Evolutionary conservation across 2,329 filamentous ascomycete species (phyloP).

Genomic region (Hypoxylon sp.): DNA sequence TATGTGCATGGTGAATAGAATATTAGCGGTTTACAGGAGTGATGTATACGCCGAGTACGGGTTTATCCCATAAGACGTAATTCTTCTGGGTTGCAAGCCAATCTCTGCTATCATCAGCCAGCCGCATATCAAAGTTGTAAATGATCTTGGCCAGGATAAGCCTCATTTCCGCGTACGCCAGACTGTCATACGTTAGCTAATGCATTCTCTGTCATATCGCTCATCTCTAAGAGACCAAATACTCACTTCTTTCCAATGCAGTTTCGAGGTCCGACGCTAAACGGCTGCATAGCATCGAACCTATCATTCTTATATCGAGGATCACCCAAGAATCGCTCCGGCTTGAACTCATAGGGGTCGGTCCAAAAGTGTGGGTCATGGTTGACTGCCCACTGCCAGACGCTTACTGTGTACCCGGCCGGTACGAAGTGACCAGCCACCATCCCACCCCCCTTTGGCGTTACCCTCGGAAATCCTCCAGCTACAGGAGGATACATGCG

Average conservation of each 20-base stretch:
- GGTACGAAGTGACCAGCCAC: constrained; percentile 1
- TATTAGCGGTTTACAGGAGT: not conserved
- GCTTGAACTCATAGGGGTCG: constrained; percentile 17
- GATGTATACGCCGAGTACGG: not conserved
- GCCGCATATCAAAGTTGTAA: constrained; percentile 21
- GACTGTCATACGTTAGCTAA: not conserved
- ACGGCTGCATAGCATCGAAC: constrained; percentile 23
- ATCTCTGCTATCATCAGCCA: constrained; percentile 3
- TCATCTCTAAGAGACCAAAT: not conserved
- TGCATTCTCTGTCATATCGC: not conserved
- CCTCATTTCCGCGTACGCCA: constrained; percentile 28
- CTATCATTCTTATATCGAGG: constrained; percentile 6
- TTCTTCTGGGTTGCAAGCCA: constrained; percentile 20
- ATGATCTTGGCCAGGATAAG: constrained; percentile 20
- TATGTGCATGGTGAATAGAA: not conserved
- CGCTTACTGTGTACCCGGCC: not conserved
- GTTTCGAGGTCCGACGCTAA: constrained; percentile 11
- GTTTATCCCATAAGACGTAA: constrained; percentile 27
- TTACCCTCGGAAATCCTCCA: not conserved
- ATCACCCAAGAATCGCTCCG: constrained; percentile 23
- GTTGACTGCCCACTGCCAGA: constrained; percentile 21
- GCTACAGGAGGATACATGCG: constrained; percentile 55
- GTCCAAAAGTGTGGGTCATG: constrained; percentile 6
- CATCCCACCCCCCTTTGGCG: not conserved
- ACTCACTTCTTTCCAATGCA: constrained; percentile 26